Conservation (phyloP, 2,329 filamentous ascomycete genomes). For the Pezicula carpinea region DNA sequence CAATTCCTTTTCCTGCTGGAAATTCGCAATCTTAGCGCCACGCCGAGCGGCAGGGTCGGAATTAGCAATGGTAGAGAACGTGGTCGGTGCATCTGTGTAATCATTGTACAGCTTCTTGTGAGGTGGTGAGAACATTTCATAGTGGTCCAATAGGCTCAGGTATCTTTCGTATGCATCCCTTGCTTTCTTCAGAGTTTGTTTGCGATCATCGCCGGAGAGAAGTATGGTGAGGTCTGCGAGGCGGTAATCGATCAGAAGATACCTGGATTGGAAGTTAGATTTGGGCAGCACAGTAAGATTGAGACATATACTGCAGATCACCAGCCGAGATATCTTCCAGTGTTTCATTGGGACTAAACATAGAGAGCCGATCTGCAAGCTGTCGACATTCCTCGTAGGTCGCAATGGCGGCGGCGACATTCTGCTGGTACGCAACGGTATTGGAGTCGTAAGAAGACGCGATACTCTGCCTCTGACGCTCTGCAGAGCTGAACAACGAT, state of each 20-base stretch:
- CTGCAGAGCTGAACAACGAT: constrained; percentile 49
- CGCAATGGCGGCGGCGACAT: constrained; percentile 61
- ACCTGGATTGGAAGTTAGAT: constrained; percentile 38
- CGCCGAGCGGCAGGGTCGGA: constrained; percentile 64
- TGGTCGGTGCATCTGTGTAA: constrained; percentile 67
- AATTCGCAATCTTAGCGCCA: constrained; percentile 81
- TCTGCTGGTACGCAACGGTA: constrained; percentile 61
- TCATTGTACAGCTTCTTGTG: constrained; percentile 67
- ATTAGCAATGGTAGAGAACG: constrained; percentile 67
- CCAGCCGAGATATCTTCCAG: constrained; percentile 80
- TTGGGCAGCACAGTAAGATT: background rate
- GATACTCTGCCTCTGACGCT: constrained; percentile 49
- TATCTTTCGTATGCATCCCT: constrained; percentile 73
- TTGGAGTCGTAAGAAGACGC: constrained; percentile 62
- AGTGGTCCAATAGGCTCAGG: constrained; percentile 71
- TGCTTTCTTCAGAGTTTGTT: constrained; percentile 56
- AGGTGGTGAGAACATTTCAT: constrained; percentile 61
- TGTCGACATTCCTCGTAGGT: constrained; percentile 70
- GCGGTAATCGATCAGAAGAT: constrained; percentile 72
- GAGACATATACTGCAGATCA: constrained; percentile 63
- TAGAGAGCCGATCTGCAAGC: constrained; percentile 63
- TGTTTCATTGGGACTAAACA: constrained; percentile 89
- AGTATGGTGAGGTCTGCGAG: constrained; percentile 76
- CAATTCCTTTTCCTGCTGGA: constrained; percentile 79
- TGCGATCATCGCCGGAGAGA: constrained; percentile 58